Conservation (phyloP, 2,329 filamentous ascomycete species). For the Diplodia corticola region DNA sequence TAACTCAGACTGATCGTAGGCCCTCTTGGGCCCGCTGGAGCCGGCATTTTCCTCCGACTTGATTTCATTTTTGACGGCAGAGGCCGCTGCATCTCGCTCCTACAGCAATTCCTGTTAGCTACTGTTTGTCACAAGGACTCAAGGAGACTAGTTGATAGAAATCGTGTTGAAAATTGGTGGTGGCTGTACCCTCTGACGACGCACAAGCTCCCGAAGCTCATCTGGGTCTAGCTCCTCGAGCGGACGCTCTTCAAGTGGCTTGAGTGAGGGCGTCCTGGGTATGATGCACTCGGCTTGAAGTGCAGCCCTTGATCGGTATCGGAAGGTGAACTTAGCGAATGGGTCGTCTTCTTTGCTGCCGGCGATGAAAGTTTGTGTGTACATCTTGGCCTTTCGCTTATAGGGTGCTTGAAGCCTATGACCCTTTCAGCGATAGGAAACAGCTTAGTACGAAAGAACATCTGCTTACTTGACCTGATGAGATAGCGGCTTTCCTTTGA, state of each 20-base stretch:
- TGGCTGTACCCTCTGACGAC: slow-evolving; percentile 26
- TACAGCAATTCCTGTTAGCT: not conserved
- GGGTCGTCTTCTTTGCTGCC: slow-evolving; percentile 5
- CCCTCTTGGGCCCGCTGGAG: not conserved
- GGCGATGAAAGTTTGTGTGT: not conserved
- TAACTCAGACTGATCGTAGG: not conserved
- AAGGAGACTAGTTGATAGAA: too few relatives aligned
- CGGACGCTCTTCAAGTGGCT: slow-evolving; percentile 29
- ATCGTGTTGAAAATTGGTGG: not conserved
- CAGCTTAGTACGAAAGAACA: not conserved
- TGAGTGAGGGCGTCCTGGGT: slow-evolving; percentile 31
- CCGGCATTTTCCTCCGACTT: not conserved
- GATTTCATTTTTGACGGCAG: not conserved
- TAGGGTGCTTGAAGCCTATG: not conserved
- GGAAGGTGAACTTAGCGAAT: slow-evolving; percentile 31
- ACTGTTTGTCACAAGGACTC: not conserved
- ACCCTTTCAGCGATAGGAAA: not conserved
- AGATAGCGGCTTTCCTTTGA: slow-evolving; percentile 29
- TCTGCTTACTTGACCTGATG: slow-evolving; percentile 26
- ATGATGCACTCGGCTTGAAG: slow-evolving; percentile 38
- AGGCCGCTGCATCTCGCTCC: too few relatives aligned
- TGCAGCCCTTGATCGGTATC: slow-evolving; percentile 32
- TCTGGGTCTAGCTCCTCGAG: slow-evolving; percentile 28
- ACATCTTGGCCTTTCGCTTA: fast-evolving
- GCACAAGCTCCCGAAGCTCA: slow-evolving; percentile 30